Evolutionary conservation across 306 rosid species (phyloP).

Genomic region (Prunus dulcis): DNA sequence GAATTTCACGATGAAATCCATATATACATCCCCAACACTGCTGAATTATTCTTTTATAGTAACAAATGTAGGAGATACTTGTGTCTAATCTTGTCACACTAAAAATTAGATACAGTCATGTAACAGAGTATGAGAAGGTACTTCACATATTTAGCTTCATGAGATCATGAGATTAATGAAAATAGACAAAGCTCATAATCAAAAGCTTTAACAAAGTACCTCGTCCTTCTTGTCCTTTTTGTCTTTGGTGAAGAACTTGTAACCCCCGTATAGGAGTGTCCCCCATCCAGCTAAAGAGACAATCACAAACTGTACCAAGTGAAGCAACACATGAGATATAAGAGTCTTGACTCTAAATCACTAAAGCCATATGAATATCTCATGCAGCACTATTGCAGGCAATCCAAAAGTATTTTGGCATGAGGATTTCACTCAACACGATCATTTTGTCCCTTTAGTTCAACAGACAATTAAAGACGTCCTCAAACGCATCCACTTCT

Average conservation of each 20-base stretch:
- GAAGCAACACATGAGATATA: background rate
- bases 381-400: background rate
- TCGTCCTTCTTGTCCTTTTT: conserved; percentile 48
- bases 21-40: too few species aligned
- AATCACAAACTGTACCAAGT: conserved; percentile 47
- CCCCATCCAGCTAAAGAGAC: conserved; percentile 59
- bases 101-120: background rate
- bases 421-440: background rate
- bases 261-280: conserved; percentile 36
- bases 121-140: background rate
- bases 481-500: background rate
- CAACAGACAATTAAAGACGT: background rate
- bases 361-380: background rate
- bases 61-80: background rate
- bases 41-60: too few species aligned
- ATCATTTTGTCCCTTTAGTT: background rate
- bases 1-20: too few species aligned
- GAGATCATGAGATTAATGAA: background rate
- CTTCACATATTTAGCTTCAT: background rate
- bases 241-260: conserved; percentile 42
- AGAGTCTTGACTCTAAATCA: background rate
- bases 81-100: background rate
- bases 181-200: conserved; percentile 1
- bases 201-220: conserved; percentile 31
- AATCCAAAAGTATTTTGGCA: background rate